These are phyloP conservation scores for Abrus pulchellus DNA, from an alignment of 306 rosid species.

Conservation along the genomic window DNA sequence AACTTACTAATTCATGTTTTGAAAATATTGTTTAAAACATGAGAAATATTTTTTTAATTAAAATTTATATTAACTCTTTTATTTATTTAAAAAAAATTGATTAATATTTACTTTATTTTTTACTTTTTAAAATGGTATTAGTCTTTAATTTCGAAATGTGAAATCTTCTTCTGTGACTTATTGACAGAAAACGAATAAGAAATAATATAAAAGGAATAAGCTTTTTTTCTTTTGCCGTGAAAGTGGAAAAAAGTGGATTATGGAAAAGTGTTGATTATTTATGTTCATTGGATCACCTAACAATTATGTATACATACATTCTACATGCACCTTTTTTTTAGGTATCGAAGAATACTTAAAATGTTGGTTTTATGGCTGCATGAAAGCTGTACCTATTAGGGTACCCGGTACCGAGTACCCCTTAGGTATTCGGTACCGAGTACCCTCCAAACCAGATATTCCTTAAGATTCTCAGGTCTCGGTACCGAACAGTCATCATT, in stretches of 20 bases:
- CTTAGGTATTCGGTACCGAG: no score
- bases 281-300: neutral
- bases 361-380: constrained; percentile 6
- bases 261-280: constrained; percentile 20
- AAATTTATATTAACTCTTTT: no score
- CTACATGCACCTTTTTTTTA: constrained; percentile 19
- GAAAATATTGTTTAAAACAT: no score
- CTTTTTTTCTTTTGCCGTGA: neutral
- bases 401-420: no score
- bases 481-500: no score
- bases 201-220: neutral
- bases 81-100: no score
- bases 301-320: neutral
- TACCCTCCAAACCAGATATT: no score
- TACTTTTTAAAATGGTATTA: neutral
- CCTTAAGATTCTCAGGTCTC: no score
- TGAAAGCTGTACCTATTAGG: no score
- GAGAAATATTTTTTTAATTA: no score
- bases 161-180: neutral
- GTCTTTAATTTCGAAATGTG: neutral
- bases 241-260: neutral
- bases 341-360: neutral
- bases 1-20: no score
- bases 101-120: no score
- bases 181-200: neutral